Evolutionary conservation across 352 stramenopile genomes (phyloP), one percentile per base, ranked within the genome.

Genomic region (Phytophthora capsici): DNA sequence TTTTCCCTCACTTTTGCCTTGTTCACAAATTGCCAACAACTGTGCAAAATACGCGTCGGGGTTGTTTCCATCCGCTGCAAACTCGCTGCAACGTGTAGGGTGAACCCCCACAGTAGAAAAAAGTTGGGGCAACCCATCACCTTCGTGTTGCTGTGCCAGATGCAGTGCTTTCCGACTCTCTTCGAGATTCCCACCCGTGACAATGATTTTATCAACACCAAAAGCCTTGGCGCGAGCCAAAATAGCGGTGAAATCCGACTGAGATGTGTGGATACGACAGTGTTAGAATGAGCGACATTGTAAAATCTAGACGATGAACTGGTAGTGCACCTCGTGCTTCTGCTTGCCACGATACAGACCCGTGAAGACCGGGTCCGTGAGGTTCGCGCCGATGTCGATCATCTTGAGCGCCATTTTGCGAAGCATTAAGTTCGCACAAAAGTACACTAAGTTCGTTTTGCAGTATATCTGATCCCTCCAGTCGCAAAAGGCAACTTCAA

Each of bases 301-400:
- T 17, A 8, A 44, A 43, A 43, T 6, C 16, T 25, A n/a, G 20
- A 40, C 2, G 36, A 56, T 23, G 48, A 2, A 6, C 3, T 30
- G 14, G 4, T 7, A 32, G 48, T 45, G 37, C 36, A 96, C 77
- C 58, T 94, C 71, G 63, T 99, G 96, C 49, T 89, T 89, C 57
- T 88, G 63, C 72, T 97, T 90, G 63, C 93, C 89, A 23, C 89
- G 80, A 67, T 99, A 99, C 13, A 75, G 75, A 0, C 96, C 95
- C 25, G 78, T 75, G 66, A 97, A 99, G 59, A 97, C 88, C 14
- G 87, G 75, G 64, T 99, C 95, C 28, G 96, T 82, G 16, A 98
- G 73, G 73, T 99, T 99, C 45, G 92, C 93, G 57, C 95, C 96
- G 72, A 98, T 98, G 73, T 99, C 94, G 44, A 98, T 90, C 72